These are phyloP conservation scores for Capsella bursapastoris DNA, from an alignment of 345 rosid genomes.

Conservation along the genomic window DNA sequence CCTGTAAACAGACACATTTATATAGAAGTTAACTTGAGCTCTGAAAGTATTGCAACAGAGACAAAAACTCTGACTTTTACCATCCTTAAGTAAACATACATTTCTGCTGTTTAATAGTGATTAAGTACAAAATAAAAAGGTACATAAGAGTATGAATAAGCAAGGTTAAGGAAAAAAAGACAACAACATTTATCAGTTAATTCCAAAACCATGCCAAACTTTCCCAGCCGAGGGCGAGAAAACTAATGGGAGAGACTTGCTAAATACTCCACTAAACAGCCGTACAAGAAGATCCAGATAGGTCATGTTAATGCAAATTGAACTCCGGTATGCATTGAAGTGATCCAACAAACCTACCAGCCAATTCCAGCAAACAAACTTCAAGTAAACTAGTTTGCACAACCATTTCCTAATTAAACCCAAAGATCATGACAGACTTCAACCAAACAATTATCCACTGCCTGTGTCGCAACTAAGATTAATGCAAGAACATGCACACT, in stretches of 20 bases:
- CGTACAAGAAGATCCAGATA: constrained; percentile 17
- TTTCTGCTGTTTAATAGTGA: constrained; percentile 20
- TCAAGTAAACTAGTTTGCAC: constrained; percentile 3
- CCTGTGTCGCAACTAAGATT: constrained; percentile 16
- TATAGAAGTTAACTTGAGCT: constrained; percentile 25
- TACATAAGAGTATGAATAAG: background rate
- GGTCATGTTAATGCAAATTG: constrained; percentile 11
- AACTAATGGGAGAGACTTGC: constrained; percentile 5
- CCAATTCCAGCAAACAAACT: background rate
- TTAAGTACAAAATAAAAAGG: constrained; percentile 7
- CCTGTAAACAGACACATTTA: constrained; percentile 56
- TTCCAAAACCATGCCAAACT: constrained; percentile 6
- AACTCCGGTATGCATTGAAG: constrained; percentile 5
- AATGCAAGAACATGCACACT: constrained; percentile 16
- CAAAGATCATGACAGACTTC: constrained; percentile 17
- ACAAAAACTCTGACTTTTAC: constrained; percentile 11
- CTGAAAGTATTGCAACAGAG: constrained; percentile 12
- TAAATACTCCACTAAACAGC: background rate
- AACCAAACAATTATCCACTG: constrained; percentile 15
- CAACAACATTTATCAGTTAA: constrained; percentile 15
- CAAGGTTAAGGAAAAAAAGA: background rate
- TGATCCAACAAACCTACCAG: constrained; percentile 21
- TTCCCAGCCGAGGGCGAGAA: constrained; percentile 7
- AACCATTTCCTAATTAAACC: constrained; percentile 4
- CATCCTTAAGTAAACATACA: constrained; percentile 23